These are phyloP conservation scores for Ceratocystis huliohia DNA, from an alignment of 2,329 filamentous ascomycete genomes.

Conservation along the genomic window DNA sequence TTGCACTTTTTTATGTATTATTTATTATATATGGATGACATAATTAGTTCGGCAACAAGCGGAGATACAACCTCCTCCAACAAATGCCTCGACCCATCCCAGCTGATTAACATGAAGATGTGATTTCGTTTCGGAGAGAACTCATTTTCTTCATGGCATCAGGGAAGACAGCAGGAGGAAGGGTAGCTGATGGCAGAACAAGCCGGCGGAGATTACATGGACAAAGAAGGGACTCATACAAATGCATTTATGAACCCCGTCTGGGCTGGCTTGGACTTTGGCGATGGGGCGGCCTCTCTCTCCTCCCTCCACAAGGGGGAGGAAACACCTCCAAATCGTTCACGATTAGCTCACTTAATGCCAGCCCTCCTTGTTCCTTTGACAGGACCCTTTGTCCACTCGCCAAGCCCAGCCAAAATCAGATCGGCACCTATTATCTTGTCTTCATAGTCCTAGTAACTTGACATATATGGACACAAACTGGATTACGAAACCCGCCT, in stretches of 20 bases:
- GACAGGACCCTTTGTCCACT: constrained; percentile 8
- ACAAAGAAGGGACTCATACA: neutral
- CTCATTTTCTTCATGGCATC: neutral
- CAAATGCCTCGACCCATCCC: too few relatives aligned
- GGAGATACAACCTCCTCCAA: too few relatives aligned
- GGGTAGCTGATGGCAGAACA: neutral
- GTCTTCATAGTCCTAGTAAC: neutral
- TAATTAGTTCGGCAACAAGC: neutral
- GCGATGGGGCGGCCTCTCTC: neutral
- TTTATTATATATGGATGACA: neutral
- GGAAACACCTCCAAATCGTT: too few relatives aligned
- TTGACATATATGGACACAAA: neutral
- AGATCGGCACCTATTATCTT: neutral
- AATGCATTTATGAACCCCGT: neutral
- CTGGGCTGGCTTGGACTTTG: too few relatives aligned
- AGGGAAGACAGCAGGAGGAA: neutral
- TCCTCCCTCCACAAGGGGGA: neutral
- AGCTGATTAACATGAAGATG: neutral
- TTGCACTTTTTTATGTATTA: neutral
- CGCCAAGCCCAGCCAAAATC: constrained; percentile 1
- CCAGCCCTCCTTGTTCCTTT: neutral
- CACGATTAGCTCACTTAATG: too few relatives aligned
- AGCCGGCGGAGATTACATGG: constrained; percentile 1
- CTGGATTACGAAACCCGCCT: neutral
- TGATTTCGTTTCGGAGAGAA: neutral